These are phyloP conservation scores for Chlorella sp. DNA, from an alignment of 139 green algal genomes.

Conservation along the genomic window DNA sequence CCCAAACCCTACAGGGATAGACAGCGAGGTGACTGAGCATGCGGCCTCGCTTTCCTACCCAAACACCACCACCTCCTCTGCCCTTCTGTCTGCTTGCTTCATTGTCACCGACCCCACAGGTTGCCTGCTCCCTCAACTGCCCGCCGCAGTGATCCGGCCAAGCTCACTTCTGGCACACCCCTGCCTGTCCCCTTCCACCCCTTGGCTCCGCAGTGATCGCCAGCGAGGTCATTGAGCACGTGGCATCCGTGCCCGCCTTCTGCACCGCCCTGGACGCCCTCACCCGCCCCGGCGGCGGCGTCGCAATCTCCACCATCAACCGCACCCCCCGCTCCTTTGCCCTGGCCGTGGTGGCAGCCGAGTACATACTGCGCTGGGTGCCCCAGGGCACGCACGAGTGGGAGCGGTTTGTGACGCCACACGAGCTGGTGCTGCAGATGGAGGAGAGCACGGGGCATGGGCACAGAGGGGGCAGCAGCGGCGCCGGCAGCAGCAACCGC, in stretches of 20 bases:
- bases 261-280: conserved; percentile 36
- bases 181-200: background rate
- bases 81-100: background rate
- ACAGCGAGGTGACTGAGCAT: conserved; percentile 81
- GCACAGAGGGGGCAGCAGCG: background rate
- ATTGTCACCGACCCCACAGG: background rate
- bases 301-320: conserved; percentile 92
- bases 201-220: conserved; percentile 61
- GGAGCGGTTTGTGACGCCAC: conserved; percentile 91
- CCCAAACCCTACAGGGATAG: conserved; percentile 71
- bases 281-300: conserved; percentile 47
- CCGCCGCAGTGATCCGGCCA: too few relatives aligned
- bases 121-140: too few relatives aligned
- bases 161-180: too few relatives aligned
- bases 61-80: background rate
- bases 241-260: conserved; percentile 60
- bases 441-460: conserved; percentile 2
- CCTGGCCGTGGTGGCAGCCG: conserved; percentile 85
- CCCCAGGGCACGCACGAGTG: conserved; percentile 89
- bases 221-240: conserved; percentile 82
- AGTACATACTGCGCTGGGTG: conserved; percentile 78
- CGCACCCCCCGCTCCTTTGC: conserved; percentile 81
- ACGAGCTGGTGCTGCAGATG: conserved; percentile 77
- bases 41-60: too few relatives aligned
- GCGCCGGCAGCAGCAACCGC: background rate